phyloP scores from a whole-genome alignment of 805 yeast species.

The Yarrowia alimentaria region DNA sequence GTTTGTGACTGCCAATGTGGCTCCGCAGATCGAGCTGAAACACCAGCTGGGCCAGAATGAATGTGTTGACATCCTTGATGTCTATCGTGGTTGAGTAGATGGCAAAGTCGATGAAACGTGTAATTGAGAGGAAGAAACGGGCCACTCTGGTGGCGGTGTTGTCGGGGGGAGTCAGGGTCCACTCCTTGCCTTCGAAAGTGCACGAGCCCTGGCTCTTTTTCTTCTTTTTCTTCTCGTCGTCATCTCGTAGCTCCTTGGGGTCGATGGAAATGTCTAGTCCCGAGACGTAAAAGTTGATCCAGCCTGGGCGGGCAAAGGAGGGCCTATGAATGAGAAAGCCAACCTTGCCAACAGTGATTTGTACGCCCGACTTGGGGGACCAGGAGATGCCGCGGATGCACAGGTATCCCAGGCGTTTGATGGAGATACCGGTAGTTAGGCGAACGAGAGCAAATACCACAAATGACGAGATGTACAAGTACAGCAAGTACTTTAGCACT shows the following conservation, averaged over 20 bases:
- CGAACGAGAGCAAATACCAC: conserved; percentile 43
- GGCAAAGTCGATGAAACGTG: conserved; percentile 36
- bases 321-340: conserved; percentile 44
- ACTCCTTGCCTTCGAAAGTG: conserved; percentile 27
- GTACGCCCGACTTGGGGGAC: conserved; percentile 40
- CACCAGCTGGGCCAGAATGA: conserved; percentile 37
- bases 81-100: conserved; percentile 35
- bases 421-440: conserved; percentile 44
- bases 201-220: not conserved
- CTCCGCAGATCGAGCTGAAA: conserved; percentile 38
- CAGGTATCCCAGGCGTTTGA: conserved; percentile 45
- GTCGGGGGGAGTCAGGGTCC: conserved; percentile 34
- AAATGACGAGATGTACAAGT: conserved; percentile 34
- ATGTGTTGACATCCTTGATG: conserved; percentile 34
- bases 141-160: conserved; percentile 31
- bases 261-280: conserved; percentile 40
- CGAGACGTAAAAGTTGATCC: conserved; percentile 39
- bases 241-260: conserved; percentile 31
- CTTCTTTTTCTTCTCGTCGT: conserved; percentile 16
- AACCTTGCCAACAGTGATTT: conserved; percentile 39
- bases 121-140: conserved; percentile 31
- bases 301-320: conserved; percentile 44
- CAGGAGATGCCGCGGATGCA: conserved; percentile 41
- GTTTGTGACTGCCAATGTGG: not conserved
- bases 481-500: conserved; percentile 22